These are phyloP conservation scores for Yamadazyma kitorensis DNA, from an alignment of 805 yeast genomes.

Conservation along the genomic window DNA sequence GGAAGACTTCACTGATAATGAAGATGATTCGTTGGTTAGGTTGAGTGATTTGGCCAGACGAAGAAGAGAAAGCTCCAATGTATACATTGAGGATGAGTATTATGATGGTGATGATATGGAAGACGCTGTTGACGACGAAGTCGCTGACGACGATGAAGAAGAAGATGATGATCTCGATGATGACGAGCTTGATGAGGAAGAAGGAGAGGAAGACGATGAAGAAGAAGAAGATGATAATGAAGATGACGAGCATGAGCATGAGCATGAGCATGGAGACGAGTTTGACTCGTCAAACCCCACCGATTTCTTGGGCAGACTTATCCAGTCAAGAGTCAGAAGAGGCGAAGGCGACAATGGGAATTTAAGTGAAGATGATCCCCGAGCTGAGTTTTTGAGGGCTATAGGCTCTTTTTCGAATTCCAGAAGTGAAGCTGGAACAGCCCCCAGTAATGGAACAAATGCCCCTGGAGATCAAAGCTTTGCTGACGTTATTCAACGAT, in stretches of 20 bases:
- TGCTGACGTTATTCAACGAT: constrained; percentile 31
- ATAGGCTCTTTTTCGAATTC: constrained; percentile 18
- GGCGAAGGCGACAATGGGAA: constrained; percentile 15
- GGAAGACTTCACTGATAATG: constrained; percentile 15
- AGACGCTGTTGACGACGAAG: constrained; percentile 14
- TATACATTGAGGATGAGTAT: constrained; percentile 1
- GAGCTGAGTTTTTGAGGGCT: constrained; percentile 24
- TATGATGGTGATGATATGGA: constrained; percentile 5
- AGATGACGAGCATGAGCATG: constrained; percentile 14
- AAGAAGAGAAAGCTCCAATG: constrained; percentile 10
- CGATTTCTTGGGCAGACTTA: constrained; percentile 20
- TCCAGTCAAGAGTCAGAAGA: constrained; percentile 13
- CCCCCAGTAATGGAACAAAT: neutral
- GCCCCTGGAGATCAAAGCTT: constrained; percentile 17
- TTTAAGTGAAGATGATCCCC: constrained; percentile 18
- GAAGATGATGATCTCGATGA: neutral
- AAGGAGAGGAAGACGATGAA: constrained; percentile 4
- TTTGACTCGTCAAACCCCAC: constrained; percentile 13
- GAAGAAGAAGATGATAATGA: constrained; percentile 14
- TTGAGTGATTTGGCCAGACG: constrained; percentile 35
- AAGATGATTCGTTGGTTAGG: constrained; percentile 30
- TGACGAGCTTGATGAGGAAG: neutral
- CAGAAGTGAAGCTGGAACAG: neutral
- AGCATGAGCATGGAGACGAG: constrained; percentile 3
- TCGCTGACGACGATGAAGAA: constrained; percentile 2